Conservation (phyloP, 202 grass and related monocot species). For the Panicum virgatum region DNA sequence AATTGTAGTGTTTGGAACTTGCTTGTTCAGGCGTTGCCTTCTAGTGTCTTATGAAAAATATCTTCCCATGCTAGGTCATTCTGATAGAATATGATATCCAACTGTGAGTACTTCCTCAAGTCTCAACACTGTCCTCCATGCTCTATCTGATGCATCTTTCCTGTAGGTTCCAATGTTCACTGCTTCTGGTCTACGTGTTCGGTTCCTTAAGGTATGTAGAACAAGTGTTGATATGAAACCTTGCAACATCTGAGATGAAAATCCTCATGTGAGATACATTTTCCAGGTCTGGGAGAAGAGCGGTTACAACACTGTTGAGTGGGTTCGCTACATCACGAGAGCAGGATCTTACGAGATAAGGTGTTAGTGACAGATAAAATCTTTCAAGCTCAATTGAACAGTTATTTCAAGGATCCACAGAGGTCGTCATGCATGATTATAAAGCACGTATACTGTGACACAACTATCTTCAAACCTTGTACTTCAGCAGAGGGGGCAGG, state of each 20-base stretch:
- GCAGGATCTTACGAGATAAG: slow-evolving; percentile 99
- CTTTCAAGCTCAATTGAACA: neutral
- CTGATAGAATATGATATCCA: slow-evolving; percentile 22
- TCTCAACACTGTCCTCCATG: neutral
- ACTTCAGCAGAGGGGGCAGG: slow-evolving; percentile 28
- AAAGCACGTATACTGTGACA: slow-evolving; percentile 30
- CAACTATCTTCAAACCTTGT: slow-evolving; percentile 22
- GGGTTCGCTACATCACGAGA: slow-evolving; percentile 98
- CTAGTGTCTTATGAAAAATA: neutral
- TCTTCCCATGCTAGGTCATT: neutral
- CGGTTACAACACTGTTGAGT: slow-evolving; percentile 99
- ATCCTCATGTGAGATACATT: slow-evolving; percentile 24
- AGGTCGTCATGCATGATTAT: slow-evolving; percentile 22
- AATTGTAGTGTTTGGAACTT: slow-evolving; percentile 1
- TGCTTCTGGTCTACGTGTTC: slow-evolving; percentile 94
- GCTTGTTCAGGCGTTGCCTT: slow-evolving; percentile 9
- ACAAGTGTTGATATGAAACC: slow-evolving; percentile 11
- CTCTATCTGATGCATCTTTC: slow-evolving; percentile 20
- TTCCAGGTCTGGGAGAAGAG: slow-evolving; percentile 99
- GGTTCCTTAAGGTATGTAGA: slow-evolving; percentile 87
- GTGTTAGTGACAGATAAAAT: slow-evolving; percentile 50
- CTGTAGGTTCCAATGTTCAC: slow-evolving; percentile 98
- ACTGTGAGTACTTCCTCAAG: neutral
- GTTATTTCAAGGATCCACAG: slow-evolving; percentile 6
- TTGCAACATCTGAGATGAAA: slow-evolving; percentile 2